A percentile compares a stretch with the other conserved stretches of the same genome.
Evolutionary conservation across 768 basidiomycete species (phyloP).

Genomic region (Hericium erinaceus): DNA sequence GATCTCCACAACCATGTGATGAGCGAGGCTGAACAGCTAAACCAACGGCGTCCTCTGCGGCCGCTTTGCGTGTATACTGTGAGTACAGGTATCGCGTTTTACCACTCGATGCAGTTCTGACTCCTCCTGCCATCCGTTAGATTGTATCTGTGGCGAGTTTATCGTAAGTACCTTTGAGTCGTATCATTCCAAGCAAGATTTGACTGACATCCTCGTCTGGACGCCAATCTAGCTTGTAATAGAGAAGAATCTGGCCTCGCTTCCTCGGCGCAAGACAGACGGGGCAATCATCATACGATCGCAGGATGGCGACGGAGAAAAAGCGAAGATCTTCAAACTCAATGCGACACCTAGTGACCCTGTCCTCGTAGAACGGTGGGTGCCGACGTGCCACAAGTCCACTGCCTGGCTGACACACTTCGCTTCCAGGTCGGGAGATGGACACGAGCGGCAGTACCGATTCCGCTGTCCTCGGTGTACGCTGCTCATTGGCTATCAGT

Average conservation of each 20-base stretch:
- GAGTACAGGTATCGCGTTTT: constrained; percentile 17
- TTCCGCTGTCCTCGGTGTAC: constrained; percentile 64
- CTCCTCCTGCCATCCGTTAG: constrained; percentile 26
- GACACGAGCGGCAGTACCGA: constrained; percentile 69
- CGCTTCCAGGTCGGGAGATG: constrained; percentile 36
- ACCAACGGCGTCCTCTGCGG: constrained; percentile 70
- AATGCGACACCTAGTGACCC: constrained; percentile 66
- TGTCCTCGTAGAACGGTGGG: constrained; percentile 72
- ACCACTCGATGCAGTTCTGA: neutral
- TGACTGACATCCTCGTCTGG: too few species aligned
- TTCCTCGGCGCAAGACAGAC: constrained; percentile 71
- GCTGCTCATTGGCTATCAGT: constrained; percentile 68
- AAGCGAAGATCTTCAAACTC: constrained; percentile 76
- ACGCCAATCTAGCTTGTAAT: constrained; percentile 54
- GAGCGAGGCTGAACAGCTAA: constrained; percentile 37
- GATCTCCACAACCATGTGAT: neutral
- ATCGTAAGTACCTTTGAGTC: constrained; percentile 40
- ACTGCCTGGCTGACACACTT: constrained; percentile 1
- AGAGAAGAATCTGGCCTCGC: constrained; percentile 58
- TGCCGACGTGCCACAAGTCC: constrained; percentile 20
- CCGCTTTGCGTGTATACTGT: constrained; percentile 79
- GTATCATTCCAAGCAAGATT: neutral
- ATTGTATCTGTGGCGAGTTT: constrained; percentile 85
- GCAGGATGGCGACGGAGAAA: constrained; percentile 46
- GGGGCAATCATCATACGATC: constrained; percentile 72